Evolutionary conservation across 164 flowering plant species (phyloP), one percentile per base, ranked within the genome.

Genomic region (Platanus orientalis): DNA sequence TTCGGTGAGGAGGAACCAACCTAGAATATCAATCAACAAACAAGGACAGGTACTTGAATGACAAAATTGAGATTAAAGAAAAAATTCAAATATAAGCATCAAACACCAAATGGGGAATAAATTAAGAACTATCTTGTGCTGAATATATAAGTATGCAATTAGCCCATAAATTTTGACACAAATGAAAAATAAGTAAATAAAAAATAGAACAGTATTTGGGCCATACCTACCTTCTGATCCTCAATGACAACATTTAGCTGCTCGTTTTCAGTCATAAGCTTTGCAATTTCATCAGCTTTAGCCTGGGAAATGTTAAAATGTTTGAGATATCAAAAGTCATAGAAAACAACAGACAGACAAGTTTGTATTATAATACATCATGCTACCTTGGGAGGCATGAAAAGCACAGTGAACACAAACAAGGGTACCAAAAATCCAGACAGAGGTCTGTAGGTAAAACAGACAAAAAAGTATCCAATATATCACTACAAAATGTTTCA

Each of bases 281-380:
- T 89, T 40, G 92, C 92, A 73, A 95, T 88, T 64, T 88, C 97
- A 81, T 95, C 99, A 69, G 99, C 97, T 71, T 91, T 91, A 55
- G 93, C 85, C 97, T 91, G 80, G 29, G 67, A 74, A 76, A 20
- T 1, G 54, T 1, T 25, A 57, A 13, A n/a, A 61, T 7, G 4
- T 11, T 39, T 24, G 1, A 28, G 27, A 32, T 26, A 20, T 26
- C 44, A 29, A 60, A 25, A 36, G 29, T 16, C 9, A 16, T 50
- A 50, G 36, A 13, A 32, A n/a, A 34, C n/a, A 21, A 61, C 29
- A 9, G 0, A 12, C 20, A 39, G 26, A 26, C 19, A 17, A 45
- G 16, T 49, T 5, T 13, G n/a, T 23, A 36, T 36, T 20, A 26
- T 2, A 25, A 20, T 16, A 47, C 53, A 28, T n/a, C 10, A 14